Evolutionary conservation across 2,329 filamentous ascomycete species (phyloP).

Genomic region (Ascochyta rabiei): DNA sequence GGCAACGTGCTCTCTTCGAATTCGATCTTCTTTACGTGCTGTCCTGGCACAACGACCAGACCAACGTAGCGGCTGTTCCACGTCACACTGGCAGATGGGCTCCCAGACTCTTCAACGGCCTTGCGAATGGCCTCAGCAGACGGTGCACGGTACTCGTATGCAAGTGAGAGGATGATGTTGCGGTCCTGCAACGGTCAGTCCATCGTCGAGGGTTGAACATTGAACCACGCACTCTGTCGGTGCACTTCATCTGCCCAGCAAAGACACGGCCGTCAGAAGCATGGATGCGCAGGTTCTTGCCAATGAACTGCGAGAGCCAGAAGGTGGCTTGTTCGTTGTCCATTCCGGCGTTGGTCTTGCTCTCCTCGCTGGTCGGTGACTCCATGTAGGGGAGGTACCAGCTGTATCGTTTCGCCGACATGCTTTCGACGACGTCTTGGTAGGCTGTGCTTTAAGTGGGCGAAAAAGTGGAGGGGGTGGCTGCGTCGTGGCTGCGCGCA

Average conservation of each 20-base stretch:
- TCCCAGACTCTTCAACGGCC: conserved; percentile 40
- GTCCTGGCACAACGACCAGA: conserved; percentile 84
- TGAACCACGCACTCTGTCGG: conserved; percentile 72
- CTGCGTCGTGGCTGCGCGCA: conserved; percentile 9
- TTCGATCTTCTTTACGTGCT: conserved; percentile 86
- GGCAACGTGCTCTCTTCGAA: conserved; percentile 66
- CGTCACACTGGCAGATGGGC: conserved; percentile 62
- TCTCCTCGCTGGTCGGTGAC: conserved; percentile 6
- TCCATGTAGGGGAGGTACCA: conserved; percentile 29
- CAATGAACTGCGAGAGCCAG: conserved; percentile 71
- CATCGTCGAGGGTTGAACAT: neutral
- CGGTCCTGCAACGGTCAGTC: conserved; percentile 64
- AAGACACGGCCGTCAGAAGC: conserved; percentile 88
- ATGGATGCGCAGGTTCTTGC: conserved; percentile 78
- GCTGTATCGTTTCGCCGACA: conserved; percentile 21
- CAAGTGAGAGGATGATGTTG: conserved; percentile 84
- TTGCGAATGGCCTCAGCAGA: conserved; percentile 51
- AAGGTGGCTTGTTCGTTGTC: conserved; percentile 60
- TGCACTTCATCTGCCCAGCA: conserved; percentile 90
- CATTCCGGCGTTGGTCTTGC: conserved; percentile 41
- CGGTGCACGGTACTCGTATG: conserved; percentile 88
- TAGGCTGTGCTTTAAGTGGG: conserved; percentile 17
- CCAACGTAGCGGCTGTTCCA: conserved; percentile 89
- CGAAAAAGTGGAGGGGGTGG: conserved; percentile 8
- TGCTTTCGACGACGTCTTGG: conserved; percentile 8